Evolutionary conservation across 768 basidiomycete species (phyloP).

Genomic region (Lactifluus volemus): DNA sequence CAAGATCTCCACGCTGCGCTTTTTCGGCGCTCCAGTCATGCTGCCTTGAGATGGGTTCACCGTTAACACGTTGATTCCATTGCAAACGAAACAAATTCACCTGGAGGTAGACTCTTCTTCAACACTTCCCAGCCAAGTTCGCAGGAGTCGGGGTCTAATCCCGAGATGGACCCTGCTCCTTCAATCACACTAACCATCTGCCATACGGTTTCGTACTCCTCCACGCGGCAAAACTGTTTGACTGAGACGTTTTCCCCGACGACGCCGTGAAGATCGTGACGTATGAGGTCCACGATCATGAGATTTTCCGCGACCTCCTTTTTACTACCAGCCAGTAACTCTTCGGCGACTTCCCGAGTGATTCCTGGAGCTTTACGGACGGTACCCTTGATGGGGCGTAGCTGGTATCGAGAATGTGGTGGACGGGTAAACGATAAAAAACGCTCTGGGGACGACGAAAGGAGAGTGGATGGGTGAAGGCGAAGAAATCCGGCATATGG

Average conservation of each 20-base stretch:
- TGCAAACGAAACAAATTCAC: constrained; percentile 31
- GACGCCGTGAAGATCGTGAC: constrained; percentile 82
- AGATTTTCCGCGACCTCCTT: constrained; percentile 97
- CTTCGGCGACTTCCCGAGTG: constrained; percentile 56
- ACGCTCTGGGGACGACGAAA: constrained; percentile 88
- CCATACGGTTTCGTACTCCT: constrained; percentile 92
- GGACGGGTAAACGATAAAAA: constrained; percentile 76
- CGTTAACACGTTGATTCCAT: background rate
- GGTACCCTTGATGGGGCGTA: constrained; percentile 94
- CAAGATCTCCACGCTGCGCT: constrained; percentile 85
- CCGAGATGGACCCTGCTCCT: constrained; percentile 36
- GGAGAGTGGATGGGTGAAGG: constrained; percentile 62
- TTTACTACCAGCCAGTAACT: constrained; percentile 50
- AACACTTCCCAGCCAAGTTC: constrained; percentile 75
- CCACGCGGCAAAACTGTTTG: constrained; percentile 76
- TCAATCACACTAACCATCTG: constrained; percentile 92
- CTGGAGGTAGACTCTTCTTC: constrained; percentile 75
- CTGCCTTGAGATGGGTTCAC: constrained; percentile 45
- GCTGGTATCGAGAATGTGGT: constrained; percentile 58
- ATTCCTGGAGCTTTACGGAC: constrained; percentile 60
- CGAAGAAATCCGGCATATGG: constrained; percentile 81
- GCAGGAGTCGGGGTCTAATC: constrained; percentile 26
- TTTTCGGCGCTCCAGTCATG: constrained; percentile 97
- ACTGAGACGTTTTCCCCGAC: constrained; percentile 78
- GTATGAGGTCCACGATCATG: constrained; percentile 96